Base-by-base conservation (phyloP, 345 rosid species). In the Physaria fendleri region DNA sequence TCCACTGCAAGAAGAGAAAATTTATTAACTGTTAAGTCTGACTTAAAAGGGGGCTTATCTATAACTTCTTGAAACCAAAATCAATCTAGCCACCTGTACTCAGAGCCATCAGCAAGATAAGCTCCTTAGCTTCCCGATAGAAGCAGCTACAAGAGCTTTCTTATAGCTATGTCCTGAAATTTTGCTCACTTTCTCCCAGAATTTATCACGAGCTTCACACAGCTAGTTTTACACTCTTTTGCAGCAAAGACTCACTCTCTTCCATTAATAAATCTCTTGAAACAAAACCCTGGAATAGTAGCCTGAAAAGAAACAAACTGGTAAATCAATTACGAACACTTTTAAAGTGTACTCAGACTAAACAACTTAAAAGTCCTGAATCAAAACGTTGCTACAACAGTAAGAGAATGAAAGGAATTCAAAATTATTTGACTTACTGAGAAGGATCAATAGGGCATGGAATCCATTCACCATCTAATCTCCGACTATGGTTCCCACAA, bases 101-200 rank as follows among this genome's bases (percentile, higher is more conserved):
- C 98, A 13, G 98, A 91, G 28, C 96, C 98, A 77, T 91, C 98
- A 21, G 96, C 96, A 29, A 88, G 88, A 76, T 79, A 91, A 39
- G 98, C 98, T 43, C 95, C 98, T 56, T 88, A 88, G 72, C 98
- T 88, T 21, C 98, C n/a, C 98, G 46, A 91, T 75, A 5, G 98
- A 91, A 0, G 95, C 98, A 52, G 96, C 98, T 44, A 88, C 95
- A 53, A 91, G 50, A 64, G 93, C 92, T 64, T 77, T 68, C 71
- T 85, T 83, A 60, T 80, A 82, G 69, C 66, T 58, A 34, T 74
- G 76, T 22, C 71, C 83, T 27, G 87, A 72, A 57, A 55, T 23
- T 1, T 66, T 58, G 56, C 71, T 71, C 12, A 62, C 49, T 8
- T 76, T 65, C 43, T 88, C 82, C 95, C 96, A 92, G 67, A 85